Conservation (phyloP, 805 yeast genomes). For the Lipomyces japonicus region DNA sequence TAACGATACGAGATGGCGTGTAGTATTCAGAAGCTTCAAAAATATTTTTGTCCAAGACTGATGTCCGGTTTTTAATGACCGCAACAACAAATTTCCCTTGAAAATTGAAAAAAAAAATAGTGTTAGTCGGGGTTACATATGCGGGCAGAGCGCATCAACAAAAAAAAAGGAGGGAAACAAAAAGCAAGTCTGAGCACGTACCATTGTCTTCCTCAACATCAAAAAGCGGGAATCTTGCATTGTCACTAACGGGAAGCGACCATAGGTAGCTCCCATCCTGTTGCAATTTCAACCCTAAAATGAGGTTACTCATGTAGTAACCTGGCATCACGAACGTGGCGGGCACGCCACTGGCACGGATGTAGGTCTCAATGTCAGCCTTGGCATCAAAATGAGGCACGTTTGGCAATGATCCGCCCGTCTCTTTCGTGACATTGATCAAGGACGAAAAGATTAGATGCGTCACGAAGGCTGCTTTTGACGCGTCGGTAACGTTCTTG, state of each 20-base stretch:
- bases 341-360: slow-evolving; percentile 1
- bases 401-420: background rate
- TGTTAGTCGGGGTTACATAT: background rate
- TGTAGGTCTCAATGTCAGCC: slow-evolving; percentile 4
- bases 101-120: too few relatives aligned
- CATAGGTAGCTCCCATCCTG: background rate
- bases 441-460: slow-evolving; percentile 9
- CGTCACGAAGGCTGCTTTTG: slow-evolving; percentile 1
- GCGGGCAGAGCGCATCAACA: background rate
- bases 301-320: slow-evolving; percentile 1
- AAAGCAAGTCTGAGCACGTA: background rate
- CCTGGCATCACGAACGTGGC: slow-evolving; percentile 9
- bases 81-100: background rate
- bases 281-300: background rate
- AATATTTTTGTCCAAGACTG: background rate
- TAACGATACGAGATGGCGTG: background rate
- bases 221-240: background rate
- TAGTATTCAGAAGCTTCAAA: background rate
- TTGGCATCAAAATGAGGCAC: slow-evolving; percentile 4
- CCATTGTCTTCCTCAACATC: background rate
- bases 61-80: background rate
- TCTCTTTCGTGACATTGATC: slow-evolving; percentile 5
- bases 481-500: slow-evolving; percentile 6
- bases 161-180: background rate
- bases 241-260: background rate